A percentile compares a stretch with the other conserved stretches of the same genome.
Evolutionary conservation across 208 protist genomes (phyloP).

Genomic region (Trypanosoma theileri): DNA sequence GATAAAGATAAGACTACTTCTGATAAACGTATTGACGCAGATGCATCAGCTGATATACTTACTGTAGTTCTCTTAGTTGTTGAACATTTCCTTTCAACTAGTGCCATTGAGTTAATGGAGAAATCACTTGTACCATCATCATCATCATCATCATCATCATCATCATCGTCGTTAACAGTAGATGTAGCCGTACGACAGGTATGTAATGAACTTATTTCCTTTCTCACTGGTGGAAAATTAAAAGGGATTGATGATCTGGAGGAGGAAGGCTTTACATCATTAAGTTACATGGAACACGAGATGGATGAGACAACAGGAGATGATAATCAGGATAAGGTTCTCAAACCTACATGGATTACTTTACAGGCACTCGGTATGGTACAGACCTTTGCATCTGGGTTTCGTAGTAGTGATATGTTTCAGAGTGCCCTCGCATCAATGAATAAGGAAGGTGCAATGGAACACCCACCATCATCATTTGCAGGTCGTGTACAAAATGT

Average conservation of each 20-base stretch:
- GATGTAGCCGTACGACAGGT: slow-evolving; percentile 44
- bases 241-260: slow-evolving; percentile 41
- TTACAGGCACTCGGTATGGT: slow-evolving; percentile 47
- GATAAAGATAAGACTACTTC: neutral
- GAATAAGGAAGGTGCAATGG: neutral
- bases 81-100: slow-evolving; percentile 54
- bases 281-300: neutral
- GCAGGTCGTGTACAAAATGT: neutral
- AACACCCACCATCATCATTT: neutral
- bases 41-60: slow-evolving; percentile 43
- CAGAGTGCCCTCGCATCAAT: neutral
- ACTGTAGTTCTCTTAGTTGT: slow-evolving; percentile 42
- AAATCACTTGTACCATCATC: neutral
- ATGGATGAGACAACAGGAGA: neutral
- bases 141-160: neutral
- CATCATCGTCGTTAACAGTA: neutral
- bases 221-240: slow-evolving; percentile 42
- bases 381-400: slow-evolving; percentile 48
- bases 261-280: slow-evolving; percentile 34
- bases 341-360: slow-evolving; percentile 26
- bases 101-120: slow-evolving; percentile 28
- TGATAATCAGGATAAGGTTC: neutral
- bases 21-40: neutral
- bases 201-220: slow-evolving; percentile 63
- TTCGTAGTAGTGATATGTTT: slow-evolving; percentile 35